phyloP scores from a whole-genome alignment of 768 basidiomycete species.

The Phallus indusiatus region DNA sequence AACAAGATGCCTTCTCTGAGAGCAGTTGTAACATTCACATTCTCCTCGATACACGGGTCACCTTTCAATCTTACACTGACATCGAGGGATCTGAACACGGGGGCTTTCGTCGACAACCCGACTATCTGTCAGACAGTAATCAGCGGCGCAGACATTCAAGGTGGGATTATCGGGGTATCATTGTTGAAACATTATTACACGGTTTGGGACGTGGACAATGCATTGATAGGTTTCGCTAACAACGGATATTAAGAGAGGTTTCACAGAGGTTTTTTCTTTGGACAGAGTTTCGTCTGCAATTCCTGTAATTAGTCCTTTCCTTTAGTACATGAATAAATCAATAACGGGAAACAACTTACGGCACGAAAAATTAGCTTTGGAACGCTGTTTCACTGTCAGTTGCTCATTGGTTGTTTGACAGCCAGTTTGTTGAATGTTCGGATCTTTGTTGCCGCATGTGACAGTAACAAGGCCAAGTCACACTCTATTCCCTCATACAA shows the following conservation, averaged over 20 bases:
- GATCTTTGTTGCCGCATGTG: no score
- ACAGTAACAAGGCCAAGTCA: not conserved
- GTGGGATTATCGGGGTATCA: slow-evolving; percentile 41
- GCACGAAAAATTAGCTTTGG: no score
- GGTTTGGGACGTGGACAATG: slow-evolving; percentile 44
- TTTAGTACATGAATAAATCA: not conserved
- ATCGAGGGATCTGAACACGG: slow-evolving; percentile 46
- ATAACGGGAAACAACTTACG: no score
- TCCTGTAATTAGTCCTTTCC: not conserved
- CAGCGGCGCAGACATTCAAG: slow-evolving; percentile 44
- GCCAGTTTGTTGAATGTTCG: no score
- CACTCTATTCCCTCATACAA: no score
- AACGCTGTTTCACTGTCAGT: no score
- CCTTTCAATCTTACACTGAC: slow-evolving; percentile 51
- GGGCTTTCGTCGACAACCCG: slow-evolving; percentile 43
- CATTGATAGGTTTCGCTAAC: slow-evolving; percentile 45
- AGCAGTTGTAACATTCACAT: slow-evolving; percentile 42
- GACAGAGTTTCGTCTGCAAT: not conserved
- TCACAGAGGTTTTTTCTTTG: no score
- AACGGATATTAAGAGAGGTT: slow-evolving; percentile 16
- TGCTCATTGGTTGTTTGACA: no score
- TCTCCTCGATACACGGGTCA: slow-evolving; percentile 39
- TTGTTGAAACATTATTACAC: slow-evolving; percentile 52
- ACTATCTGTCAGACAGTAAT: slow-evolving; percentile 46
- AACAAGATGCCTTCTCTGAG: slow-evolving; percentile 34